Conservation (phyloP, 805 yeast species). For the Candida nonsorbophila region DNA sequence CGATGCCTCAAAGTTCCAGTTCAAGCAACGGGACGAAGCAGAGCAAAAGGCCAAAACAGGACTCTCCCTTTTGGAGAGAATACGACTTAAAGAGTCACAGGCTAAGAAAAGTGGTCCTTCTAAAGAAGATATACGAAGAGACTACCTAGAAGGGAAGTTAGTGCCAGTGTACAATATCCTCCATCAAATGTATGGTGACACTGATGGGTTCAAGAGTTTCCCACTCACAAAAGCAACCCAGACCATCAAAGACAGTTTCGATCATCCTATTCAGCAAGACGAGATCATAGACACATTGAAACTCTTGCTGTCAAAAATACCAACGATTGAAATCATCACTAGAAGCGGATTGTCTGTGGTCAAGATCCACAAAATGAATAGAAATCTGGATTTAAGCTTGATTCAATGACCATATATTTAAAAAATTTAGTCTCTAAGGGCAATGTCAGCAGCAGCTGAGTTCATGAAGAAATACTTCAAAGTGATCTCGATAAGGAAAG, state of each 20-base stretch:
- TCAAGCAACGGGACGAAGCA: conserved; percentile 20
- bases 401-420: conserved; percentile 5
- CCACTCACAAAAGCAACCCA: conserved; percentile 20
- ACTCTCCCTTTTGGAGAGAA: conserved; percentile 30
- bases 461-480: conserved; percentile 87
- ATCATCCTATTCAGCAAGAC: conserved; percentile 20
- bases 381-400: conserved; percentile 21
- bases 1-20: conserved; percentile 29
- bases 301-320: conserved; percentile 14
- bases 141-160: conserved; percentile 21
- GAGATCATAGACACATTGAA: conserved; percentile 25
- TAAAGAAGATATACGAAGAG: conserved; percentile 17
- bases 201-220: conserved; percentile 10
- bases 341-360: conserved; percentile 20
- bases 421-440: conserved; percentile 33
- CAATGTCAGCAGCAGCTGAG: conserved; percentile 88
- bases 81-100: conserved; percentile 28
- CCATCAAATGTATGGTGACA: conserved; percentile 17
- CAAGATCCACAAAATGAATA: conserved; percentile 17
- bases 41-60: conserved; percentile 17
- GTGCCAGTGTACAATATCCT: conserved; percentile 28
- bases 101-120: conserved; percentile 9
- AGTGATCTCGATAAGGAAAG: conserved; percentile 74
- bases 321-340: conserved; percentile 15
- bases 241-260: conserved; percentile 27